Evolutionary conservation across 441 rosid genomes (phyloP), one percentile per base, ranked within the genome.

Genomic region (Manihot esculenta): DNA sequence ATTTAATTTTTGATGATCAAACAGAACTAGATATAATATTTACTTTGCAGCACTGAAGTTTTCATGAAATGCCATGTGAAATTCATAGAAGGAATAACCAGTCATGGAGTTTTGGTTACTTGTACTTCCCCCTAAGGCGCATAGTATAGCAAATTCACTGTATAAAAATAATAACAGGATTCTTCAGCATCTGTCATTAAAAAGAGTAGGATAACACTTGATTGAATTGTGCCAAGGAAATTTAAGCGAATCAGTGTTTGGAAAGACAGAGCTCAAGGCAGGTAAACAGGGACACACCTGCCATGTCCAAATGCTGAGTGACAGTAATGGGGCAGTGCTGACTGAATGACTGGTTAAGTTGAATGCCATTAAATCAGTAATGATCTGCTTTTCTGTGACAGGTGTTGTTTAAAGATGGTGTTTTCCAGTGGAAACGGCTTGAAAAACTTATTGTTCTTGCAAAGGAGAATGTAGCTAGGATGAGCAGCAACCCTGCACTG

Each of bases 391-490:
- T 70, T 66, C 66, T 73, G n/a, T 68, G 20, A 55, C 79, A 90
- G 97, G 95, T 94, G 83, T 82, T 89, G 74, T 92, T 94, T 62
- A 94, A 92, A 83, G 97, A 89, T 72, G 92, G 91, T 45, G 78
- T 87, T 78, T 94, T 94, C 85, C 97, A 92, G 76, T 92, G 99
- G 97, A 88, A 90, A 80, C 88, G 95, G 79, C 95, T 92, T 15
- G 97, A 88, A 84, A 94, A 92, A 71, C 95, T 94, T 18, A 89
- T 90, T 79, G 80, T 84, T 60, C 97, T 94, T 80, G 99, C 97
- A 18, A 92, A 94, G 82, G 97, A 94, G 84, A 92, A 94, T 53
- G 97, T 92, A 58, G 87, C 95, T 63, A 89, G 80, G 83, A 92
- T 92, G 97, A 94, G 93, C 87, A 89, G 86, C 76, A 94, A 92